A percentile compares a stretch with the other conserved stretches of the same genome.
phyloP scores from a whole-genome alignment of 2,329 filamentous ascomycete species.

The Aspergillus chevalieri region DNA sequence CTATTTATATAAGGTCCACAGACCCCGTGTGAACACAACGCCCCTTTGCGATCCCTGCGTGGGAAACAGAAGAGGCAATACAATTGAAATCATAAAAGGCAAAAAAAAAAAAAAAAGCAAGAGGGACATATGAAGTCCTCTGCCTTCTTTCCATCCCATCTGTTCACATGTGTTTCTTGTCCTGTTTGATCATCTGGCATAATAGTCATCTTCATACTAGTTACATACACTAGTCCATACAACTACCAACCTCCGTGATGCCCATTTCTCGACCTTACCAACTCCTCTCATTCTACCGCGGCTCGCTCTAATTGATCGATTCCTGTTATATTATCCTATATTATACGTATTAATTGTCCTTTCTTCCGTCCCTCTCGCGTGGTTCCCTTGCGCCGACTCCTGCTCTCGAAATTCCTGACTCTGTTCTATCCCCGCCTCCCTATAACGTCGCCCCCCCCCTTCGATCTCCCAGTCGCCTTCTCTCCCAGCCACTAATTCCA shows the following conservation, averaged over 20 bases:
- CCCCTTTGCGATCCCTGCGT: constrained; percentile 17
- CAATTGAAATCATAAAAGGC: background rate
- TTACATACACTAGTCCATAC: no score
- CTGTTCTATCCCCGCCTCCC: constrained; percentile 6
- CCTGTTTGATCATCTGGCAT: no score
- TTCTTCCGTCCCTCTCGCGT: background rate
- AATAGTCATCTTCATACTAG: no score
- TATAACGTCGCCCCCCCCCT: constrained; percentile 6
- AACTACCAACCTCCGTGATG: no score
- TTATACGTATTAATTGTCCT: no score
- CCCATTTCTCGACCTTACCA: no score
- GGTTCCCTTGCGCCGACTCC: constrained; percentile 3
- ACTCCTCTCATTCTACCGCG: no score
- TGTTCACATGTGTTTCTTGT: no score
- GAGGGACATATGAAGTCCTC: no score
- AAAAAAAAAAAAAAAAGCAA: background rate
- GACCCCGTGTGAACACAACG: constrained; percentile 7
- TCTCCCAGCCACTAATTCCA: background rate
- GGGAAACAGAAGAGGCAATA: background rate
- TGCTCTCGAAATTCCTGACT: constrained; percentile 2
- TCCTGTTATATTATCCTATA: no score
- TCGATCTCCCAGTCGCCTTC: background rate
- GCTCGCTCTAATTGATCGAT: no score
- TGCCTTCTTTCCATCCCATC: no score
- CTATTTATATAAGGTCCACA: constrained; percentile 20